These are phyloP conservation scores for Botrytis fabae DNA, from an alignment of 2,329 filamentous ascomycete species.

Conservation along the genomic window DNA sequence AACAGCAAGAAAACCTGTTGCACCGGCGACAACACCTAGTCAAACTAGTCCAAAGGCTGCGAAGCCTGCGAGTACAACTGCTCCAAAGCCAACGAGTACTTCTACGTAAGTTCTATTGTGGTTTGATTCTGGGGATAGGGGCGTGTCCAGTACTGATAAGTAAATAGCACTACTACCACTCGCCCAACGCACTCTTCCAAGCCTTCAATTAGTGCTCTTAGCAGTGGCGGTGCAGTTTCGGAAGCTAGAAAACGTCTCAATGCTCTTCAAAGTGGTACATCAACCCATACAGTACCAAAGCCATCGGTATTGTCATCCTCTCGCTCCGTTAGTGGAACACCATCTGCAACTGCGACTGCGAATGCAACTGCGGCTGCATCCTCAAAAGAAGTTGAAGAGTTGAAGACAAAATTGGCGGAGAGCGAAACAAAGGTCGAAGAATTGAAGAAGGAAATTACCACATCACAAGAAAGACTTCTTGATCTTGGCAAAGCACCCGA, in stretches of 20 bases:
- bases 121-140: neutral
- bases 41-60: constrained; percentile 42
- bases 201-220: constrained; percentile 35
- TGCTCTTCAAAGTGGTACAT: constrained; percentile 43
- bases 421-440: constrained; percentile 59
- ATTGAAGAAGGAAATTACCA: constrained; percentile 56
- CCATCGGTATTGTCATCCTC: constrained; percentile 32
- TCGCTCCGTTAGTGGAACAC: constrained; percentile 41
- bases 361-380: neutral
- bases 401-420: constrained; percentile 59
- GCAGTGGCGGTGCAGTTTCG: constrained; percentile 44
- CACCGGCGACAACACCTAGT: constrained; percentile 22
- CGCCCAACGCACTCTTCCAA: constrained; percentile 40
- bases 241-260: constrained; percentile 61
- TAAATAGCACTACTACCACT: constrained; percentile 42
- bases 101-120: constrained; percentile 26
- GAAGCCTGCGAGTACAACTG: constrained; percentile 43
- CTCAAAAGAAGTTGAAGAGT: constrained; percentile 49
- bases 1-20: constrained; percentile 40
- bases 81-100: constrained; percentile 39
- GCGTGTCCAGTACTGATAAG: neutral
- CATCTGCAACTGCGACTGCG: constrained; percentile 19
- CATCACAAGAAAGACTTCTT: constrained; percentile 56
- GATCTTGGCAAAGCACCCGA: constrained; percentile 55
- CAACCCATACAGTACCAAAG: constrained; percentile 44